Evolutionary conservation across 1,284 basidiomycete species (phyloP), one percentile per base, ranked within the genome.

Genomic region (Tylopilus sp.): DNA sequence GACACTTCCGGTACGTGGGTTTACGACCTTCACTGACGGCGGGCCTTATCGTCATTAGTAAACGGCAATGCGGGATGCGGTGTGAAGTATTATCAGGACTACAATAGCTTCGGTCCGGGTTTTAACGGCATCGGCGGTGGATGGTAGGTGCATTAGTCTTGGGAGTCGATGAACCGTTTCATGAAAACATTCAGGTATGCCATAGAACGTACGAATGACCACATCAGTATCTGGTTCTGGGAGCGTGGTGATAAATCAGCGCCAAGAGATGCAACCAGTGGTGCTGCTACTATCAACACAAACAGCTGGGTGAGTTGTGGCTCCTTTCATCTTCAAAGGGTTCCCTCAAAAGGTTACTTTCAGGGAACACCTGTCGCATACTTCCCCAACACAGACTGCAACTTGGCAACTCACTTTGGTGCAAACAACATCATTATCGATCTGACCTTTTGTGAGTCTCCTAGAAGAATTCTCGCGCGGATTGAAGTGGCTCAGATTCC

Each of bases 71-170:
- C 74, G 0, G 87, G 86, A 2, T 91, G 89, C 62, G 81, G 83
- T 25, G 84, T 88, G 22, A n/a, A n/a, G n/a, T 63, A 72, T 24
- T 60, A 80, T 36, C 65, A 59, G 45, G 75, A 74, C 43, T 45
- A 63, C 0, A 72, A 73, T 43, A 84, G 79, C 59, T 88, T 80
- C 59, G 86, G 86, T 0, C 78, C 82, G 0, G 57, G 63, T 7
- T 86, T 88, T 71, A 87, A 89, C 62, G 53, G 58, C n/a, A 72
- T 74, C 33, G 83, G 84, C 13, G 86, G 86, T 40, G 84, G 85
- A 54, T 85, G 79, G 79, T 67, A 7, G 35, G 11, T 40, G 13
- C 14, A n/a, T 14, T 15, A 13, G 9, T 19, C 22, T 42, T 47
- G 2, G 35, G 28, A 2, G 9, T 25, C 13, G 8, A 11, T 22